Evolutionary conservation across 2,329 filamentous ascomycete species (phyloP), one percentile per base, ranked within the genome.

Genomic region (Grosmannia clavigera): DNA sequence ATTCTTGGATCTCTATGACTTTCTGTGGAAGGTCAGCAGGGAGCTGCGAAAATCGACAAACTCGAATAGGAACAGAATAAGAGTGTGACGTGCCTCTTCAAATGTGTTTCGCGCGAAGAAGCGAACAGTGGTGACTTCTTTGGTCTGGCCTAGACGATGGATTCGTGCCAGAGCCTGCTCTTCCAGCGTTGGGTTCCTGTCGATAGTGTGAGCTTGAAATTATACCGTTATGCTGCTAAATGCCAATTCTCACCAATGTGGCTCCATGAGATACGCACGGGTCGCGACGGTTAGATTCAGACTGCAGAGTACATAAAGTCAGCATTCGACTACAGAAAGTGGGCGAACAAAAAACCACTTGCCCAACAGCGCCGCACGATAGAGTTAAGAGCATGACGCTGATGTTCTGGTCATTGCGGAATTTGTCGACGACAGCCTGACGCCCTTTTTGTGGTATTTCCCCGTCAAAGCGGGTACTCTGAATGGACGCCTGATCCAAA

Each of bases 301-400:
- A 0, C 76, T 78, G 16, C n/a, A 54, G 9, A 7, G 5, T 19
- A 1, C 27, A 51, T n/a, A 5, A n/a, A 1, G 56, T 33, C 19
- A 55, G n/a, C 0, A 22, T 31, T 31, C 6, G 16, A 40, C 38
- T 16, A 16, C 38, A 40, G 38, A 40, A 63, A 53, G 16, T 62
- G 48, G n/a, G 11, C 31, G 25, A 7, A 6, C 9, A 54, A 56
- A 35, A 12, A 5, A 16, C 19, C 10, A 29, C 74, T 67, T 66
- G 78, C 76, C 79, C 78, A 27, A 76, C 74, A n/a, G 77, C 76
- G 43, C 77, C 80, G 58, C 79, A 82, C 0, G 75, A 74, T 1
- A 81, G 66, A 0, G 78, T 80, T 1, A 81, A 65, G 0, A 82
- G 69, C 59, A 80, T 71, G 4, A 81, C 74, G 0, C 69, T 67